phyloP scores from a whole-genome alignment of 805 yeast genomes.

The Brettanomyces bruxellensis region DNA sequence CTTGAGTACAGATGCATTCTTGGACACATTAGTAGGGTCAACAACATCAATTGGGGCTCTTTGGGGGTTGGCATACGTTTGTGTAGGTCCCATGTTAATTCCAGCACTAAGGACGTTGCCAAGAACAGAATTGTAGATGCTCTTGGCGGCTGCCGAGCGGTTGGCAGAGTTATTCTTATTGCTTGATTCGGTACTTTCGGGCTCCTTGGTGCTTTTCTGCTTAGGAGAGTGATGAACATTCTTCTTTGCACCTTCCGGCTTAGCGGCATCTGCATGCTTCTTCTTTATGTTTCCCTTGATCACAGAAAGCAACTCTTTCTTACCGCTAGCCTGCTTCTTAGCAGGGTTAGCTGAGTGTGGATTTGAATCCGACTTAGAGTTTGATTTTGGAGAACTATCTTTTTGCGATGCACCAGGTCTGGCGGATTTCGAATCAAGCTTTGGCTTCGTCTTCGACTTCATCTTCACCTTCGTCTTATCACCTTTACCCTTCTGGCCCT shows the following conservation, averaged over 20 bases:
- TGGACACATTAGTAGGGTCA: too few species aligned
- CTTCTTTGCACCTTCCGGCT: conserved; percentile 3
- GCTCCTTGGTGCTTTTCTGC: conserved; percentile 1
- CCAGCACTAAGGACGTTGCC: conserved; percentile 12
- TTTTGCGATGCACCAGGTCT: background rate
- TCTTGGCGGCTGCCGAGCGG: conserved; percentile 14
- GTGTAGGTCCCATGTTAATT: background rate
- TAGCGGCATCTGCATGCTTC: background rate
- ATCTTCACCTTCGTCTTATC: conserved; percentile 11
- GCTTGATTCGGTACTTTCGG: background rate
- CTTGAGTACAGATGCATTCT: too few species aligned
- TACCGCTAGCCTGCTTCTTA: conserved; percentile 1
- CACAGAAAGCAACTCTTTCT: conserved; percentile 32
- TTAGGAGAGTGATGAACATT: background rate
- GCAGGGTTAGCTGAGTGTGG: background rate
- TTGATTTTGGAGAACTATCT: too few species aligned
- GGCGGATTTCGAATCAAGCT: conserved; percentile 1
- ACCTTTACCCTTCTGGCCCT: conserved; percentile 19
- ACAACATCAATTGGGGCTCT: too few species aligned
- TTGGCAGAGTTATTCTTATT: background rate
- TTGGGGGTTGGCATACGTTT: background rate
- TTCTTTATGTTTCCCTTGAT: conserved; percentile 26
- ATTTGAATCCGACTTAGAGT: too few species aligned
- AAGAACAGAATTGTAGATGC: conserved; percentile 21
- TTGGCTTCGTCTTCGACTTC: conserved; percentile 8